Evolutionary conservation across 2,329 filamentous ascomycete genomes (phyloP).

Genomic region (Aureobasidium sp.): DNA sequence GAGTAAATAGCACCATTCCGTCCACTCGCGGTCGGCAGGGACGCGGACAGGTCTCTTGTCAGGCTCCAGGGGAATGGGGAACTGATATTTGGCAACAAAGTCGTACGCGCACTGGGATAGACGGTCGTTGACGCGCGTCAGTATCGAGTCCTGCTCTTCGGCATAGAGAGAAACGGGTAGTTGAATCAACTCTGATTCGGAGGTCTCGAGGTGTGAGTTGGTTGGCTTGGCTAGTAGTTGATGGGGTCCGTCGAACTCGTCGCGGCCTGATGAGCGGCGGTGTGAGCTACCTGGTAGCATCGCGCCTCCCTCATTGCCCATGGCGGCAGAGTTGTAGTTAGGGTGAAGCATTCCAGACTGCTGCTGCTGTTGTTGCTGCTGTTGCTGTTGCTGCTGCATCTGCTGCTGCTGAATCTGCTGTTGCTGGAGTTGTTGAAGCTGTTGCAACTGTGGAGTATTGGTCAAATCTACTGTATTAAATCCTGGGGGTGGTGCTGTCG

Average conservation of each 20-base stretch:
- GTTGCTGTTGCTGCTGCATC: background rate
- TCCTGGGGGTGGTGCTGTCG: slow-evolving; percentile 14
- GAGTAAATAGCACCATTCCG: slow-evolving; percentile 82
- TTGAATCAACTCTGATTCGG: slow-evolving; percentile 73
- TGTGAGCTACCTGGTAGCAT: slow-evolving; percentile 35
- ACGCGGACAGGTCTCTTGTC: slow-evolving; percentile 72
- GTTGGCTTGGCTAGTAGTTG: slow-evolving; percentile 71
- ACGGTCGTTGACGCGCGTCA: slow-evolving; percentile 74
- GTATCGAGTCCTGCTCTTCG: slow-evolving; percentile 76
- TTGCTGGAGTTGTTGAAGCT: slow-evolving; percentile 1
- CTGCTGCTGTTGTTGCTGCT: slow-evolving; percentile 1
- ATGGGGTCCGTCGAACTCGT: slow-evolving; percentile 84
- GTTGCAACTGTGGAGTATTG: slow-evolving; percentile 1
- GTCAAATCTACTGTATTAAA: slow-evolving; percentile 8
- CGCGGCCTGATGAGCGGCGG: slow-evolving; percentile 68
- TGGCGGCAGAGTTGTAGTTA: slow-evolving; percentile 6
- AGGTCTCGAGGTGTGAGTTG: slow-evolving; percentile 62
- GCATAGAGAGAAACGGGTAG: slow-evolving; percentile 76
- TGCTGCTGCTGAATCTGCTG: slow-evolving; percentile 2
- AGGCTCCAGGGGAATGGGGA: slow-evolving; percentile 75
- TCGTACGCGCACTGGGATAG: slow-evolving; percentile 81
- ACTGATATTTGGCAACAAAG: slow-evolving; percentile 86
- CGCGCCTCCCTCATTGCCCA: background rate
- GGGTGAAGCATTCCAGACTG: slow-evolving; percentile 5
- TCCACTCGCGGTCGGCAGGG: slow-evolving; percentile 77